Evolutionary conservation across 1,139 yeast species (phyloP).

Genomic region (Saccharomyces pastorianus): DNA sequence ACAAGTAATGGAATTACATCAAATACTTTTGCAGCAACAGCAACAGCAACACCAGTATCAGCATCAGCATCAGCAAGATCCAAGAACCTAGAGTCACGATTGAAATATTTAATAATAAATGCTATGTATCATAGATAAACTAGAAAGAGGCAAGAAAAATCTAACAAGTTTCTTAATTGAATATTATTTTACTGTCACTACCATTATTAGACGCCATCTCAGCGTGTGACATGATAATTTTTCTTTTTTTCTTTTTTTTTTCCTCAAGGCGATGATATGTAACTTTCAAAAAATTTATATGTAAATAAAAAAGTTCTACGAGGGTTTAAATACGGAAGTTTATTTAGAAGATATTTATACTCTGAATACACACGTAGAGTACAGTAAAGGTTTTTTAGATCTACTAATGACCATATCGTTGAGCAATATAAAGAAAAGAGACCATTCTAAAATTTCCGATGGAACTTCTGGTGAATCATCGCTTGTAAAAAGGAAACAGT

Average conservation of each 20-base stretch:
- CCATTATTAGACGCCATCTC: background rate
- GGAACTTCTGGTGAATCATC: background rate
- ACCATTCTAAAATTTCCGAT: background rate
- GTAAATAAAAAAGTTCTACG: background rate
- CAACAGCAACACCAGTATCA: conserved; percentile 18
- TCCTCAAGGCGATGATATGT: conserved; percentile 2
- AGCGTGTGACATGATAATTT: background rate
- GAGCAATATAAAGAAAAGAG: conserved; percentile 2
- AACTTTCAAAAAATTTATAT: background rate
- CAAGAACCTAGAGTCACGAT: background rate
- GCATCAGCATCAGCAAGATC: conserved; percentile 9
- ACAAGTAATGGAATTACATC: conserved; percentile 31
- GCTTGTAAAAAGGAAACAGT: background rate
- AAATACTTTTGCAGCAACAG: conserved; percentile 30
- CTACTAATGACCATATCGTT: conserved; percentile 1
- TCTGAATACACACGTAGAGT: background rate
- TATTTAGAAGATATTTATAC: background rate
- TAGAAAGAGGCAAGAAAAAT: background rate
- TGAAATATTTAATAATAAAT: background rate
- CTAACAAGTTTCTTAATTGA: background rate
- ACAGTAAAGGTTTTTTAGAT: background rate
- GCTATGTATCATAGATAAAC: background rate
- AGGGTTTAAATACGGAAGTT: background rate
- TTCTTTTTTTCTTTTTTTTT: background rate
- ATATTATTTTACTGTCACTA: background rate